Conservation (phyloP, 768 basidiomycete species). For the Hericium coralloides region DNA sequence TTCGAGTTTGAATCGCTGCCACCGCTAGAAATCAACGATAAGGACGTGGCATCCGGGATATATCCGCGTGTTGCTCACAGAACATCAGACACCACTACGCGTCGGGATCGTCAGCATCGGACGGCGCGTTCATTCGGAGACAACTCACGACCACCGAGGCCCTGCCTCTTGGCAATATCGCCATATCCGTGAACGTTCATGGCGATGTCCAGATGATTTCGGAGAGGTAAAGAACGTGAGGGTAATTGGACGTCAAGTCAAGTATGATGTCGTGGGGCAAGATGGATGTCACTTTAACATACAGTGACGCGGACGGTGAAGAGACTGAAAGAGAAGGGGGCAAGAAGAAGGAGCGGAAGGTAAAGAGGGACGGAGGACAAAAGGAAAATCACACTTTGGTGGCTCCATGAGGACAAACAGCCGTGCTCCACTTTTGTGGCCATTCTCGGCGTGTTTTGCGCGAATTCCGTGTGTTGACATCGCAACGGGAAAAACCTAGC, state of each 20-base stretch:
- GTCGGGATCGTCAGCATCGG: background rate
- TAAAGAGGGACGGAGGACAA: background rate
- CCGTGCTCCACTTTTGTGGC: background rate
- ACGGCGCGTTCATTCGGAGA: background rate
- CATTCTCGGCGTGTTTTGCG: background rate
- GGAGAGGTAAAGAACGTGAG: constrained; percentile 1
- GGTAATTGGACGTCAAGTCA: background rate
- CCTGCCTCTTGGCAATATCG: constrained; percentile 19
- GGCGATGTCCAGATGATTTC: background rate
- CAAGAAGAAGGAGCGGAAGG: constrained; percentile 2
- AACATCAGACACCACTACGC: background rate
- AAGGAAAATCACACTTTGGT: constrained; percentile 4
- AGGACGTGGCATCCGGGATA: background rate
- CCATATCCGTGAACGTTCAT: constrained; percentile 1
- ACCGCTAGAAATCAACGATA: background rate
- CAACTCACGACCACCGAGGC: constrained; percentile 20
- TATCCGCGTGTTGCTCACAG: background rate
- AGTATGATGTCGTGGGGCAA: background rate
- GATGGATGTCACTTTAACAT: background rate
- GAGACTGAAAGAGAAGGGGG: background rate
- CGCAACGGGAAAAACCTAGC: background rate
- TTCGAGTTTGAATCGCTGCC: background rate
- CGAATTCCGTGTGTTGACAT: constrained; percentile 5
- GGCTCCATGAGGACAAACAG: constrained; percentile 4
- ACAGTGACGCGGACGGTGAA: background rate